Evolutionary conservation across 108 stramenopile species (phyloP).

Genomic region (Mayamaea pseudoterrestris): DNA sequence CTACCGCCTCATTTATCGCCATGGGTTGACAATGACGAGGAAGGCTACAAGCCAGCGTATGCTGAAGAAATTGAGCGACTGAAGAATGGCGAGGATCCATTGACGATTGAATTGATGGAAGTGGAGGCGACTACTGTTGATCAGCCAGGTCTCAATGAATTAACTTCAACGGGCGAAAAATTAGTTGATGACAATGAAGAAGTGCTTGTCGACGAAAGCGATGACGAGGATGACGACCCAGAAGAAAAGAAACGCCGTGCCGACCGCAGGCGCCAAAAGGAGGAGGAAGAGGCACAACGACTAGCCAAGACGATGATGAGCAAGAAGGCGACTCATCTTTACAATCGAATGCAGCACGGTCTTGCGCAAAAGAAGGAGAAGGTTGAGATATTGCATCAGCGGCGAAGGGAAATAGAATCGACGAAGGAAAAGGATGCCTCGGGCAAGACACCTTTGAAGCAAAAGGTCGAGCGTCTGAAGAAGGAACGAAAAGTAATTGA

Average conservation of each 20-base stretch:
- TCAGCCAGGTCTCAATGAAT: conserved; percentile 32
- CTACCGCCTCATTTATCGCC: conserved; percentile 97
- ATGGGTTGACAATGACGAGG: conserved; percentile 96
- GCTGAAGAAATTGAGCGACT: conserved; percentile 88
- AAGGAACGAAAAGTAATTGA: conserved; percentile 37
- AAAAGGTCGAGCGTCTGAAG: conserved; percentile 62
- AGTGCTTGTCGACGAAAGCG: conserved; percentile 29
- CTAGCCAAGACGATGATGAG: conserved; percentile 89
- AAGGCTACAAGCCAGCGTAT: conserved; percentile 96
- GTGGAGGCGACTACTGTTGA: conserved; percentile 15
- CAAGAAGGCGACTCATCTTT: conserved; percentile 84
- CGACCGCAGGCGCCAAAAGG: conserved; percentile 18
- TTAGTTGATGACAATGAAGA: conserved; percentile 13
- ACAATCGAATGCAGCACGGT: conserved; percentile 90
- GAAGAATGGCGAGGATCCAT: conserved; percentile 76
- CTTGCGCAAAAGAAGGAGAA: conserved; percentile 68
- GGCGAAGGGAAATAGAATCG: conserved; percentile 60
- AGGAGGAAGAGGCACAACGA: conserved; percentile 76
- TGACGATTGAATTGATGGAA: conserved; percentile 18
- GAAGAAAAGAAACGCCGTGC: conserved; percentile 8
- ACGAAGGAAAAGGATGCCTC: conserved; percentile 35
- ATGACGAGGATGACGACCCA: conserved; percentile 12
- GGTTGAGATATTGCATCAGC: conserved; percentile 62
- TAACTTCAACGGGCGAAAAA: conserved; percentile 13
- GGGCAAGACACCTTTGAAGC: conserved; percentile 52